Conservation (phyloP, 1,139 yeast genomes). For the Magnusiomyces tetraspermus region DNA sequence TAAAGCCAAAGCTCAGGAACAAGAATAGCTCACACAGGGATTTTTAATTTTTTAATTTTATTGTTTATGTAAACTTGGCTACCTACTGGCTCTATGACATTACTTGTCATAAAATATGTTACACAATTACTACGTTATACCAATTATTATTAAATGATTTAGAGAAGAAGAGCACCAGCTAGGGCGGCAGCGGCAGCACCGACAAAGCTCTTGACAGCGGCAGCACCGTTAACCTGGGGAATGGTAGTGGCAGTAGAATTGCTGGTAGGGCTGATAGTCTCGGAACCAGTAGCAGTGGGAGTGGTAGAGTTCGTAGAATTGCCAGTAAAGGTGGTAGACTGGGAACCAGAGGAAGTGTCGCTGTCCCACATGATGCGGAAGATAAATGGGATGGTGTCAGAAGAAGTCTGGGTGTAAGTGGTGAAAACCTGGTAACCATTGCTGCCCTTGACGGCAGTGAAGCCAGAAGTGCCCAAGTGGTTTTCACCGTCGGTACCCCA, state of each 20-base stretch:
- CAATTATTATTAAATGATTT: too few species aligned
- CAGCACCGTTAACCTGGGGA: constrained; percentile 14
- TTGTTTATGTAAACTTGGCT: too few species aligned
- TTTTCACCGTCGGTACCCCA: neutral
- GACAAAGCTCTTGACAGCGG: constrained; percentile 13
- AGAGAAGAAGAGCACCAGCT: constrained; percentile 14
- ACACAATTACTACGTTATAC: too few species aligned
- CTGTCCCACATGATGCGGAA: neutral
- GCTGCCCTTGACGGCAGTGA: neutral
- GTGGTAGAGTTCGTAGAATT: constrained; percentile 20
- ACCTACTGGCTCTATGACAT: too few species aligned
- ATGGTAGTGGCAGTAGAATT: constrained; percentile 15
- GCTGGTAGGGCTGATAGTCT: constrained; percentile 19
- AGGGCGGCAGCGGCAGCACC: constrained; percentile 16
- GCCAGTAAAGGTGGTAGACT: constrained; percentile 30
- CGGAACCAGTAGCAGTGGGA: constrained; percentile 18
- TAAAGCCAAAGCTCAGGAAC: too few species aligned
- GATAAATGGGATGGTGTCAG: neutral
- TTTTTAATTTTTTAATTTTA: too few species aligned
- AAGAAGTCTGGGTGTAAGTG: neutral
- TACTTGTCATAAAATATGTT: too few species aligned
- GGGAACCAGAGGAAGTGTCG: constrained; percentile 47
- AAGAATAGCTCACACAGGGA: too few species aligned
- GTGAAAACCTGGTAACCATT: neutral
- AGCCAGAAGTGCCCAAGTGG: constrained; percentile 31